Percentiles rank a stretch among this genome's conserved stretches.
phyloP scores from a whole-genome alignment of 169 alveolate genomes.

The Plasmodium falciparum region DNA sequence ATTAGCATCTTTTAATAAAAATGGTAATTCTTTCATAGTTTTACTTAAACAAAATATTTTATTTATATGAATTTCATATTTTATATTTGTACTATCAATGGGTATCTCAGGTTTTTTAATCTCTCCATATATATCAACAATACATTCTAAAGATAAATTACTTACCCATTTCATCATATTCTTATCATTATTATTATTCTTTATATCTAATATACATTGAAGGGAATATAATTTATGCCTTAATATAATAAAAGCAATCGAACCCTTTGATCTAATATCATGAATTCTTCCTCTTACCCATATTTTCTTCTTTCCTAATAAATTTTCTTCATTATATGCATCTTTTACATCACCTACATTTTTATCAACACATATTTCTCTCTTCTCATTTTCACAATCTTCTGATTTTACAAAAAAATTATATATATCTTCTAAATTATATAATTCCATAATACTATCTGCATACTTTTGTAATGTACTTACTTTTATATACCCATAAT shows the following conservation, averaged over 20 bases:
- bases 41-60: conserved; percentile 91
- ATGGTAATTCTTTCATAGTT: conserved; percentile 93
- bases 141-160: conserved; percentile 91
- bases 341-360: conserved; percentile 8
- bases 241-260: conserved; percentile 84
- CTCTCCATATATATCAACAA: conserved; percentile 95
- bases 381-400: conserved; percentile 12
- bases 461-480: conserved; percentile 6
- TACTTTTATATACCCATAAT: conserved; percentile 51
- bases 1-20: conserved; percentile 97
- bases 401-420: conserved; percentile 7
- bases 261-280: conserved; percentile 89
- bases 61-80: conserved; percentile 91
- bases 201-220: conserved; percentile 88
- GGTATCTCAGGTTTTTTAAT: conserved; percentile 93
- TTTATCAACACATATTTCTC: conserved; percentile 18
- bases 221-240: conserved; percentile 85
- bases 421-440: conserved; percentile 63
- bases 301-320: conserved; percentile 62
- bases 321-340: conserved; percentile 46
- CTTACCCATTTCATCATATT: conserved; percentile 92
- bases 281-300: conserved; percentile 90
- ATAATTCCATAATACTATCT: conserved; percentile 14
- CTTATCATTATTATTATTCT: conserved; percentile 81
- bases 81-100: conserved; percentile 92